A percentile compares a stretch with the other conserved stretches of the same genome.
phyloP scores from a whole-genome alignment of 768 basidiomycete species.

The Mycena metata region DNA sequence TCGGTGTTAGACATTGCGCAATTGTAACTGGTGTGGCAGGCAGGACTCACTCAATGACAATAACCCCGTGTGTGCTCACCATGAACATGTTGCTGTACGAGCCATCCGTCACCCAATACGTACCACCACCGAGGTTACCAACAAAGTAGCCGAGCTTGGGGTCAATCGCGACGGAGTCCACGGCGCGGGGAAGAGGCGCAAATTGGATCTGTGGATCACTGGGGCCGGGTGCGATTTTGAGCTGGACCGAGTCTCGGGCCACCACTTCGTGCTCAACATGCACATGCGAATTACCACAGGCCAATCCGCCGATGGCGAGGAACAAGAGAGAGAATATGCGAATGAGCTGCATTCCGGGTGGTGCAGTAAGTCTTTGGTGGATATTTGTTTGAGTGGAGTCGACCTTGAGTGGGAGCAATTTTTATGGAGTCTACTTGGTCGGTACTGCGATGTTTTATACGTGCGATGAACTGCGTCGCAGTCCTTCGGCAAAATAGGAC shows the following conservation, averaged over 20 bases:
- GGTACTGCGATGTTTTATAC: too few species aligned
- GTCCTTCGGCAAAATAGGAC: too few species aligned
- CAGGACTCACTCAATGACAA: neutral
- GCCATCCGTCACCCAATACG: slow-evolving; percentile 15
- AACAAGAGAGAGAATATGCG: slow-evolving; percentile 1
- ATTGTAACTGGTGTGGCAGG: too few species aligned
- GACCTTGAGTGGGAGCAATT: too few species aligned
- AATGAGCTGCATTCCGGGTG: slow-evolving; percentile 22
- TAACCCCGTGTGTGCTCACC: slow-evolving; percentile 7
- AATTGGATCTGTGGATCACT: slow-evolving; percentile 24
- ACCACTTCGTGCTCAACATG: slow-evolving; percentile 20
- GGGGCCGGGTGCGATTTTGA: slow-evolving; percentile 22
- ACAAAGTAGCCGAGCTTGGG: slow-evolving; percentile 25
- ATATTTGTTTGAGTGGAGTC: too few species aligned
- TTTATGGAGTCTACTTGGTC: too few species aligned
- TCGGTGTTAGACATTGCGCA: too few species aligned
- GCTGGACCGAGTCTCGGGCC: slow-evolving; percentile 10
- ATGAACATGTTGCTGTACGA: slow-evolving; percentile 9
- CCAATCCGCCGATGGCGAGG: slow-evolving; percentile 17
- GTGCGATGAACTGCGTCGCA: too few species aligned
- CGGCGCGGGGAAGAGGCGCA: slow-evolving; percentile 16
- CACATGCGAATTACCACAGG: slow-evolving; percentile 18
- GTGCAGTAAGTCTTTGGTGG: too few species aligned
- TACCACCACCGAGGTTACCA: slow-evolving; percentile 12
- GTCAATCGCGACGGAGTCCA: slow-evolving; percentile 16